A percentile compares a stretch with the other conserved stretches of the same genome.
phyloP scores from a whole-genome alignment of 257 asterid genomes.

The Galeopsis tetrahit region DNA sequence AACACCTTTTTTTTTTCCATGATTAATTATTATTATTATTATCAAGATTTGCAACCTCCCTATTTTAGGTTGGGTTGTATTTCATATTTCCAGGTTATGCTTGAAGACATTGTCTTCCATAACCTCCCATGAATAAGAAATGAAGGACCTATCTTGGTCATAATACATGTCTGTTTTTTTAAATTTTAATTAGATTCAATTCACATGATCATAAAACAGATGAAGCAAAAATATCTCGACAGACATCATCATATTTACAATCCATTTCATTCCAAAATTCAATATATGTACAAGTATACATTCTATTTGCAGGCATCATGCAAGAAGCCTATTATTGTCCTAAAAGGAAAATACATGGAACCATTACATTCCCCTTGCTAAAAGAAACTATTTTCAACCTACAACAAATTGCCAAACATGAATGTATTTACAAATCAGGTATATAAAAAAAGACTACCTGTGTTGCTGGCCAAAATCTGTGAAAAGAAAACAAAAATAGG shows the following conservation, averaged over 20 bases:
- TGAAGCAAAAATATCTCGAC: too few relatives aligned
- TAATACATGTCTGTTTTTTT: background rate
- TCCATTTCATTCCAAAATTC: background rate
- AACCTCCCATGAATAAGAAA: constrained; percentile 26
- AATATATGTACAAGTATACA: constrained; percentile 22
- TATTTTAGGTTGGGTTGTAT: constrained; percentile 24
- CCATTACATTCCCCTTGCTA: too few relatives aligned
- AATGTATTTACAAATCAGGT: background rate
- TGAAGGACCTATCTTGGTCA: background rate
- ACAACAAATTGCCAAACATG: constrained; percentile 22
- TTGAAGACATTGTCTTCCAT: constrained; percentile 12
- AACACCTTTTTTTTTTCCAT: constrained; percentile 21
- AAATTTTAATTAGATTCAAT: background rate
- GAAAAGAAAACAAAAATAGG: background rate
- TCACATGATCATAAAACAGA: background rate
- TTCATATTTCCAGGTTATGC: constrained; percentile 23
- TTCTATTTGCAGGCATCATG: background rate
- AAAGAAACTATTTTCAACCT: too few relatives aligned
- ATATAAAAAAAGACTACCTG: background rate
- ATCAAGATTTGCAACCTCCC: constrained; percentile 21
- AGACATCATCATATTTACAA: background rate
- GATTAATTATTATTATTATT: constrained; percentile 22
- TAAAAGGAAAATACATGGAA: too few relatives aligned
- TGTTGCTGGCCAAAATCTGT: constrained; percentile 2
- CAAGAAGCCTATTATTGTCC: background rate